Evolutionary conservation across 2,329 filamentous ascomycete genomes (phyloP).

Genomic region (Juglanconis sp.): DNA sequence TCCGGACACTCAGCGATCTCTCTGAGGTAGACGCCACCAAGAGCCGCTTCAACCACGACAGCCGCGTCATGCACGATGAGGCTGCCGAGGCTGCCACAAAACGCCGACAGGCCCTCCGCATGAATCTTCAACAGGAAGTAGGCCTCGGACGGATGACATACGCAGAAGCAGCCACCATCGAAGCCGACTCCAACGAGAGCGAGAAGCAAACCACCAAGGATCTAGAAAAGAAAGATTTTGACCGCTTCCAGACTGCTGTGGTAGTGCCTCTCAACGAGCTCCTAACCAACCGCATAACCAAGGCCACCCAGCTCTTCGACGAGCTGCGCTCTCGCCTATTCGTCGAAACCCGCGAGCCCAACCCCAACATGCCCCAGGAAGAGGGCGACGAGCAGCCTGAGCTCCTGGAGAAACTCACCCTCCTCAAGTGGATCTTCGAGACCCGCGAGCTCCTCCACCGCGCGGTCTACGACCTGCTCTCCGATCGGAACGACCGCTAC

Average conservation of each 20-base stretch:
- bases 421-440: constrained; percentile 97
- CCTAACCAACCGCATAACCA: constrained; percentile 70
- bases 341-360: constrained; percentile 63
- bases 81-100: constrained; percentile 46
- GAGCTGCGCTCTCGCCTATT: constrained; percentile 70
- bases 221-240: constrained; percentile 76
- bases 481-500: constrained; percentile 83
- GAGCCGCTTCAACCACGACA: constrained; percentile 55
- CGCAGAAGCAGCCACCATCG: constrained; percentile 76
- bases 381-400: constrained; percentile 95
- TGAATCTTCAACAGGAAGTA: constrained; percentile 76
- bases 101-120: constrained; percentile 62
- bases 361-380: constrained; percentile 83
- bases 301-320: constrained; percentile 74
- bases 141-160: constrained; percentile 75
- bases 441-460: constrained; percentile 84
- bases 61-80: constrained; percentile 56
- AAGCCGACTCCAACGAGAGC: constrained; percentile 68
- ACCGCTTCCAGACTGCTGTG: constrained; percentile 77
- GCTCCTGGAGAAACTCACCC: constrained; percentile 86
- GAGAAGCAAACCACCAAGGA: constrained; percentile 70
- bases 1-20: constrained; percentile 72
- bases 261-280: constrained; percentile 81
- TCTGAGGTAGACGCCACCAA: constrained; percentile 69
- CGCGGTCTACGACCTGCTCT: constrained; percentile 79